Base-by-base conservation (phyloP, 2,329 filamentous ascomycete species). In the Coniella lustricola region DNA sequence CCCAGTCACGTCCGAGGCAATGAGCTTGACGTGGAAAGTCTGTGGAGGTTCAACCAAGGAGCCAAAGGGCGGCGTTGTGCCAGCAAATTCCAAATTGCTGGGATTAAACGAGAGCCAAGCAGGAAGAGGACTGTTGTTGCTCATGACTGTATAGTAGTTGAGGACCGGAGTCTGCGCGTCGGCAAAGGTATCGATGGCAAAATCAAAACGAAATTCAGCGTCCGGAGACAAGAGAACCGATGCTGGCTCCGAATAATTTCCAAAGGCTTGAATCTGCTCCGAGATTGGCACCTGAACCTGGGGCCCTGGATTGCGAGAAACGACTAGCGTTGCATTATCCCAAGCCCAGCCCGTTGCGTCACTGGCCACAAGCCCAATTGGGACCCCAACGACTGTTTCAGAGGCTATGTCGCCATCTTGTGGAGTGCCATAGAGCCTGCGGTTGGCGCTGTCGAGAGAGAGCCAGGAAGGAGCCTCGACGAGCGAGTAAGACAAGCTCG, bases 101-200 rank as follows among this genome's bases (percentile, higher is more conserved):
- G 76, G 61, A 56, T 93, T 77, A 59, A 95, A 95, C n/a, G 69
- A 69, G 38, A 95, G 70, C 90, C 90, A 95, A 1, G 88, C 83
- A 17, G 90, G 90, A 32, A 95, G 69, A 32, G 90, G 89, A n/a
- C 85, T 87, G 59, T 87, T 86, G 59, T 91, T 78, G 4, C 73
- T 74, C 3, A 87, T 85, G 3, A 85, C 81, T 8, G 87, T 87
- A 61, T 93, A 91, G 64, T 90, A 95, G 50, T 81, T 79, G 44
- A 82, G 73, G 14, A 66, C 68, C 9, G 70, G 67, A 3, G 65
- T 65, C 3, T 72, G 67, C 0, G 68, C 66, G 36, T 75, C 67
- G n/a, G 70, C 69, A 62, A 95, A 95, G 0, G 84, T 87, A 16
- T 78, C 66, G 4, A 60, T 56, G 38, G 75, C 67, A 54, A 84